Evolutionary conservation across 192 early-diverging fungal species (phyloP).

Genomic region (Entomortierella chlamydospora): DNA sequence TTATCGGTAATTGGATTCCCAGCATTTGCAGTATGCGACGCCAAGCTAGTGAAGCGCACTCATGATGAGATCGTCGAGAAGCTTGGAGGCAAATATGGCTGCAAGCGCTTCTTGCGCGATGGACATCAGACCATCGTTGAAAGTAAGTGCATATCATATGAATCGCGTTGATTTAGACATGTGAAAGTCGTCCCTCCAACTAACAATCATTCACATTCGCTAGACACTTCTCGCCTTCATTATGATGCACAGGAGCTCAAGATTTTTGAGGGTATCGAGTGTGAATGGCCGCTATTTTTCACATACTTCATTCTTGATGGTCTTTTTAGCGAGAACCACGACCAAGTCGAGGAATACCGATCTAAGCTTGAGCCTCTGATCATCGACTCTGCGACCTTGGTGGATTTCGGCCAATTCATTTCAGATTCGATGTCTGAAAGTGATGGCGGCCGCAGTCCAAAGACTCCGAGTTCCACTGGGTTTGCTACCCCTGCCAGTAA

Average conservation of each 20-base stretch:
- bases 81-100: slow-evolving; percentile 84
- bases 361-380: slow-evolving; percentile 74
- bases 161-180: too few relatives aligned
- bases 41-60: slow-evolving; percentile 70
- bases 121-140: slow-evolving; percentile 88
- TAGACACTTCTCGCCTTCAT: slow-evolving; percentile 77
- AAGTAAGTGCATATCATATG: slow-evolving; percentile 11
- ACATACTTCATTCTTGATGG: slow-evolving; percentile 90
- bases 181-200: neutral
- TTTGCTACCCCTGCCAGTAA: slow-evolving; percentile 26
- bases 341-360: slow-evolving; percentile 78
- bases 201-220: neutral
- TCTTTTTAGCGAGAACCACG: slow-evolving; percentile 73
- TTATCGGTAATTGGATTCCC: slow-evolving; percentile 90
- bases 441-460: slow-evolving; percentile 35
- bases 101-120: slow-evolving; percentile 87
- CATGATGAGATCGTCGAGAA: slow-evolving; percentile 83
- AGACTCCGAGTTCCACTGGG: slow-evolving; percentile 51
- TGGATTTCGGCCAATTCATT: slow-evolving; percentile 59
- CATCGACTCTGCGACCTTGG: slow-evolving; percentile 73
- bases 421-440: slow-evolving; percentile 46
- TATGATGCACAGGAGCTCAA: slow-evolving; percentile 86
- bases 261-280: slow-evolving; percentile 87
- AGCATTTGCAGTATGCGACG: slow-evolving; percentile 84
- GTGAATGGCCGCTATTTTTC: slow-evolving; percentile 92